Conservation (phyloP, 2,329 filamentous ascomycete species). For the Xylariaceae sp. region DNA sequence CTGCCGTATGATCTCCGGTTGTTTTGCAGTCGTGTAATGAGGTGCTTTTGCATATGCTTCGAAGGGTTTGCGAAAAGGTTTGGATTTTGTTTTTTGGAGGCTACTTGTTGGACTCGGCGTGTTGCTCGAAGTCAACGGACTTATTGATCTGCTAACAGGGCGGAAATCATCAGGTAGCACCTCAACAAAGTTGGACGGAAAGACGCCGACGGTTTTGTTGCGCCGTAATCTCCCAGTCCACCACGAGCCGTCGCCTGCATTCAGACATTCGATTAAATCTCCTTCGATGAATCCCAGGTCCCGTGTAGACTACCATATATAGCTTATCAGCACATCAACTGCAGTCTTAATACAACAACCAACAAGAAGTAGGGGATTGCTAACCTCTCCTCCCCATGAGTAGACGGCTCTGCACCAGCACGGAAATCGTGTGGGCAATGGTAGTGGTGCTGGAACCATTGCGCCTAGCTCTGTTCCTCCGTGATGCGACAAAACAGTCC, state of each 20-base stretch:
- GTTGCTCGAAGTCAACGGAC: conserved; percentile 63
- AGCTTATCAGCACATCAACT: conserved; percentile 33
- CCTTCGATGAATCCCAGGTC: conserved; percentile 97
- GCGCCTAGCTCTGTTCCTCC: conserved; percentile 29
- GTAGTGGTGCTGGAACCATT: conserved; percentile 62
- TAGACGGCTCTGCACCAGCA: conserved; percentile 93
- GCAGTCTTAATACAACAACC: background rate
- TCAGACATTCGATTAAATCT: conserved; percentile 96
- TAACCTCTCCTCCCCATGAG: conserved; percentile 87
- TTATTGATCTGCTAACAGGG: conserved; percentile 69
- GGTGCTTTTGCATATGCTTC: conserved; percentile 71
- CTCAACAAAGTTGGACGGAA: conserved; percentile 97
- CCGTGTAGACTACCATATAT: conserved; percentile 70
- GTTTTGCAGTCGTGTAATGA: conserved; percentile 68
- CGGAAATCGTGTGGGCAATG: conserved; percentile 79
- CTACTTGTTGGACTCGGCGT: conserved; percentile 60
- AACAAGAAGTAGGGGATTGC: conserved; percentile 23
- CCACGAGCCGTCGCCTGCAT: conserved; percentile 97
- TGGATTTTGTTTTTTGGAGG: conserved; percentile 64
- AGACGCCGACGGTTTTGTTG: conserved; percentile 88
- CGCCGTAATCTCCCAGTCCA: conserved; percentile 93
- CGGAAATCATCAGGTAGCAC: conserved; percentile 85
- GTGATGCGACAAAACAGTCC: conserved; percentile 6
- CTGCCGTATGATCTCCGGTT: conserved; percentile 62
- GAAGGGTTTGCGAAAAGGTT: conserved; percentile 70